Percentiles rank a stretch among this genome's conserved stretches.
Conservation (phyloP, 106 monocot species). For the Dioscorea zingiberensis region DNA sequence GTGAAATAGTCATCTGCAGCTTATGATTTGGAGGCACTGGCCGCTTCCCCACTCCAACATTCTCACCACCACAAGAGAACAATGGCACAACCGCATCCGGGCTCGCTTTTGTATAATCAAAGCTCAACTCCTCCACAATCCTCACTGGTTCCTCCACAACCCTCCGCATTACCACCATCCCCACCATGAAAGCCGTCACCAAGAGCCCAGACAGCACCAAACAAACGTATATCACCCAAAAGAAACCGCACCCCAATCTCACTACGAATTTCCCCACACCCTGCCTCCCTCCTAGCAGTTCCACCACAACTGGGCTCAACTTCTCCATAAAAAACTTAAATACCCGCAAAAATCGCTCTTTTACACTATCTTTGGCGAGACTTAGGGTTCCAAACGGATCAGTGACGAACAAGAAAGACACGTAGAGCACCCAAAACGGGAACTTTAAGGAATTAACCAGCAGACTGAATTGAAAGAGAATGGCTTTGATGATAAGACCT, state of each 20-base stretch:
- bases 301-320: slow-evolving; percentile 4
- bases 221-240: slow-evolving; percentile 68
- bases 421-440: slow-evolving; percentile 44
- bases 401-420: slow-evolving; percentile 29
- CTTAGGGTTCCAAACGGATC: slow-evolving; percentile 56
- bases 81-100: slow-evolving; percentile 67
- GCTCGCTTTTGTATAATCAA: slow-evolving; percentile 80
- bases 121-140: slow-evolving; percentile 47
- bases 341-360: slow-evolving; percentile 13
- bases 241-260: slow-evolving; percentile 41
- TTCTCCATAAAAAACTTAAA: slow-evolving; percentile 11
- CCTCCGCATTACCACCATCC: slow-evolving; percentile 31
- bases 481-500: slow-evolving; percentile 47
- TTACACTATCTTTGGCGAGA: slow-evolving; percentile 2
- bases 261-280: slow-evolving; percentile 23
- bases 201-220: slow-evolving; percentile 43
- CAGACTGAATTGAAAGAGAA: slow-evolving; percentile 54
- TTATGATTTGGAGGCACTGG: slow-evolving; percentile 41
- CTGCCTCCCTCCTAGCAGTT: slow-evolving; percentile 10
- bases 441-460: slow-evolving; percentile 28
- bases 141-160: slow-evolving; percentile 64
- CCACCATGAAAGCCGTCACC: slow-evolving; percentile 41
- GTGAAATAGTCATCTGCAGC: slow-evolving; percentile 45
- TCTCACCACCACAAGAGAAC: slow-evolving; percentile 11
- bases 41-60: neutral